Evolutionary conservation across 331 rosid genomes (phyloP).

Genomic region (Arachis monticola): DNA sequence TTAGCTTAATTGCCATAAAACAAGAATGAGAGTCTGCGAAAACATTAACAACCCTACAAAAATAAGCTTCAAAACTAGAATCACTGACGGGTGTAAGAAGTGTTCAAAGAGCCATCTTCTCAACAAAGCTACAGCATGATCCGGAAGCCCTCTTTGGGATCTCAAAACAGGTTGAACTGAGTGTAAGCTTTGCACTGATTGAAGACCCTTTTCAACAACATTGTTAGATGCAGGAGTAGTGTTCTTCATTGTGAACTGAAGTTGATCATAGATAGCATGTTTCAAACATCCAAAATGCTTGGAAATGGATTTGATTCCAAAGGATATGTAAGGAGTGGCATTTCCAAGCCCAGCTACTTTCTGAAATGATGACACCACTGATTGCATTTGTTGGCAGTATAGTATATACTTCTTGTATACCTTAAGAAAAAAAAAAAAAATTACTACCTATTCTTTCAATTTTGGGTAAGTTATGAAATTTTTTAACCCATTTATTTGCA

Average conservation of each 20-base stretch:
- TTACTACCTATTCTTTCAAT: too few relatives aligned
- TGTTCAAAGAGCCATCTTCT: constrained; percentile 20
- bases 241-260: constrained; percentile 5
- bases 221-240: background rate
- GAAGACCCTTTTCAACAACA: background rate
- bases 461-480: background rate
- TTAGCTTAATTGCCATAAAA: too few relatives aligned
- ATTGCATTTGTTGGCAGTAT: constrained; percentile 15
- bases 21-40: too few relatives aligned
- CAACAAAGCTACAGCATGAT: constrained; percentile 21
- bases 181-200: too few relatives aligned
- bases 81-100: constrained; percentile 23
- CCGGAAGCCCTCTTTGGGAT: constrained; percentile 19
- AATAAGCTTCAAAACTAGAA: background rate
- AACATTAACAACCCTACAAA: background rate
- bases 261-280: constrained; percentile 11
- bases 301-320: constrained; percentile 16
- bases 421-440: background rate
- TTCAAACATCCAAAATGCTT: constrained; percentile 15
- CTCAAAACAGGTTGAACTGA: background rate
- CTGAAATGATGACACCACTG: constrained; percentile 13
- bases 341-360: constrained; percentile 17
- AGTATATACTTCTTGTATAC: constrained; percentile 6
- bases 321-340: constrained; percentile 14
- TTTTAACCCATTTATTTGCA: background rate